Conservation (phyloP, 495 filamentous ascomycete species). For the Neurospora sp. region DNA sequence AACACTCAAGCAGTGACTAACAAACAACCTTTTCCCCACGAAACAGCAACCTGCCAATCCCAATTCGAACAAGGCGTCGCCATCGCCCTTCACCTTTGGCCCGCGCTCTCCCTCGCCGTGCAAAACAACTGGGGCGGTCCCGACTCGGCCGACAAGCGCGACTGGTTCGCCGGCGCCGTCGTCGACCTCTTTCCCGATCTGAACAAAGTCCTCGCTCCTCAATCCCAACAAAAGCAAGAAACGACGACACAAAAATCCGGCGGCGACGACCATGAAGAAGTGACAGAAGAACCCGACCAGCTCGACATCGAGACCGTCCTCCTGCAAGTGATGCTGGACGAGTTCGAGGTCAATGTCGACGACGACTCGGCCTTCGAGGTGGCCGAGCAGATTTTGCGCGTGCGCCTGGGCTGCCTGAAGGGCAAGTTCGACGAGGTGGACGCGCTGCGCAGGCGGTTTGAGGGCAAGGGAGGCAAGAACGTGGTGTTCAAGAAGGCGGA, state of each 20-base stretch:
- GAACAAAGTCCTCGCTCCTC: constrained; percentile 28
- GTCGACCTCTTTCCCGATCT: constrained; percentile 65
- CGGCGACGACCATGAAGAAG: not conserved
- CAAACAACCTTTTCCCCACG: not conserved
- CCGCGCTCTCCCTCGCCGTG: constrained; percentile 77
- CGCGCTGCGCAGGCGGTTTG: constrained; percentile 55
- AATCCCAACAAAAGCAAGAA: not conserved
- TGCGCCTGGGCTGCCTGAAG: constrained; percentile 47
- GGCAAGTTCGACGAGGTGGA: constrained; percentile 62
- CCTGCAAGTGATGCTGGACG: constrained; percentile 84
- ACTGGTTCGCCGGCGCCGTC: constrained; percentile 88
- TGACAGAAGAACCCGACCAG: constrained; percentile 53
- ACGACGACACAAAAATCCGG: not conserved
- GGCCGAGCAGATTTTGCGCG: constrained; percentile 58
- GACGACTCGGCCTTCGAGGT: constrained; percentile 74
- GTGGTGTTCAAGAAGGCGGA: constrained; percentile 50
- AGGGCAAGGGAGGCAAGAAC: constrained; percentile 35
- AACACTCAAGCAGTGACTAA: constrained; percentile 5
- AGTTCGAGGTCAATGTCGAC: constrained; percentile 86
- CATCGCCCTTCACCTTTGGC: constrained; percentile 72
- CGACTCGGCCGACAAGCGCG: constrained; percentile 76
- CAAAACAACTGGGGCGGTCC: constrained; percentile 79
- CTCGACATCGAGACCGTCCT: constrained; percentile 75
- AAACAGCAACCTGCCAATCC: constrained; percentile 49
- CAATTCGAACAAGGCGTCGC: constrained; percentile 78